phyloP scores from a whole-genome alignment of 192 early-diverging fungal genomes.

The Backusella psychrophila region DNA sequence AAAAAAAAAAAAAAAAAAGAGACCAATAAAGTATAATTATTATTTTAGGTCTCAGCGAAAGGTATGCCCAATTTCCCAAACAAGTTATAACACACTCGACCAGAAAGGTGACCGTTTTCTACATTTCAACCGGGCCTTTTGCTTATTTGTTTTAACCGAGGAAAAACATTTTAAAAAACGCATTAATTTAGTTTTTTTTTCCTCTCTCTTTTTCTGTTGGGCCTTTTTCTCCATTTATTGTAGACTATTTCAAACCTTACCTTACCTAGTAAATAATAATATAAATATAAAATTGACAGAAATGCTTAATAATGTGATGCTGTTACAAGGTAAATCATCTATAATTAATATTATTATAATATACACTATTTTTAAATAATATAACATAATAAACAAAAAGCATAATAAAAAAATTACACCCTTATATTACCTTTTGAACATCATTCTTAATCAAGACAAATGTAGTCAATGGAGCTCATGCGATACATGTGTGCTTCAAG shows the following conservation, averaged over 20 bases:
- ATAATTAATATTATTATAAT: not conserved
- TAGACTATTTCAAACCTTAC: too few relatives aligned
- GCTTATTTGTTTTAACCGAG: not conserved
- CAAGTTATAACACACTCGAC: not conserved
- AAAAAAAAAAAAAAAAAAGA: not conserved
- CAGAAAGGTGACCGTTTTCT: not conserved
- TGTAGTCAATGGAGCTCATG: conserved; percentile 4
- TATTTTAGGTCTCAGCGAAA: conserved; percentile 4
- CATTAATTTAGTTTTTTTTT: not conserved
- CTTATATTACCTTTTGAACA: not conserved
- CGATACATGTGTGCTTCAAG: not conserved
- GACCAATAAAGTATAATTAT: not conserved
- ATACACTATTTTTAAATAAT: not conserved
- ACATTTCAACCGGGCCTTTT: not conserved
- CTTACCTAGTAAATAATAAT: not conserved
- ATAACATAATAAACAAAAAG: not conserved
- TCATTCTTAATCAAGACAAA: not conserved
- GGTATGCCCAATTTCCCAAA: not conserved
- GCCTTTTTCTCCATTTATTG: too few relatives aligned
- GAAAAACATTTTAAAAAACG: not conserved
- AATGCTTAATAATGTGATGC: not conserved
- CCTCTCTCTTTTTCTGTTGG: too few relatives aligned
- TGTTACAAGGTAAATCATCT: not conserved
- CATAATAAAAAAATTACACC: not conserved
- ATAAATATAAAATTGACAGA: not conserved